These are phyloP conservation scores for Podospora tetraspora DNA, from an alignment of 495 filamentous ascomycete species.

Conservation along the genomic window DNA sequence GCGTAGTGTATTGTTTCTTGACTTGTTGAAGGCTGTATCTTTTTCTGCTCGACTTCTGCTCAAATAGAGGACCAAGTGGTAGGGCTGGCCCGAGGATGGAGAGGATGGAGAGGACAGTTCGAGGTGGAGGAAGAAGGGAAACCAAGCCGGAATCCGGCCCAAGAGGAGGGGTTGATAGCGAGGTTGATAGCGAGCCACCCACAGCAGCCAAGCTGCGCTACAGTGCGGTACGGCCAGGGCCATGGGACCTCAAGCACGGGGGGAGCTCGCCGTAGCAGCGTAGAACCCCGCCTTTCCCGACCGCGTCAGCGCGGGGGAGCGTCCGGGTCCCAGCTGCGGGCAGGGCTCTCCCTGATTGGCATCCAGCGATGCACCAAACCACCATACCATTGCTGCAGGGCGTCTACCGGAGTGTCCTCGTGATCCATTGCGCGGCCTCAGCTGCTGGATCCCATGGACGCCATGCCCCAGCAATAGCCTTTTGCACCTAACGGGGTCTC, in stretches of 20 bases:
- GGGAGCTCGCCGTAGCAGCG: neutral
- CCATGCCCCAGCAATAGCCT: neutral
- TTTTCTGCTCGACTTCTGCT: neutral
- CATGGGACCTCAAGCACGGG: neutral
- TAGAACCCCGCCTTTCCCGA: neutral
- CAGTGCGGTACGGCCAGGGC: neutral
- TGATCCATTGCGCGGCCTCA: neutral
- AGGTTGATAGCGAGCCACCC: neutral
- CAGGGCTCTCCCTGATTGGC: neutral
- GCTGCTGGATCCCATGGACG: neutral
- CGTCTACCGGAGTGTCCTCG: neutral
- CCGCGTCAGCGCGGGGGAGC: neutral
- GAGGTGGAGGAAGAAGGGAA: neutral
- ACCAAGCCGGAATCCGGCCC: neutral
- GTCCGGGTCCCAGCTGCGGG: neutral
- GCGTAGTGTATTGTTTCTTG: neutral
- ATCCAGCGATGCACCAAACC: neutral
- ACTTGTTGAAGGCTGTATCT: neutral
- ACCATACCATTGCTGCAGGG: neutral
- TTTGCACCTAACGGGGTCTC: neutral
- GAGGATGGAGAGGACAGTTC: neutral
- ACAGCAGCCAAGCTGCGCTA: neutral
- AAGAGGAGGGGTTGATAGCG: neutral
- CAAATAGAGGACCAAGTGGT: neutral
- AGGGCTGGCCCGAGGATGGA: neutral